Evolutionary conservation across 2,329 filamentous ascomycete genomes (phyloP).

Genomic region (Paracorniculantispora psalliotae): DNA sequence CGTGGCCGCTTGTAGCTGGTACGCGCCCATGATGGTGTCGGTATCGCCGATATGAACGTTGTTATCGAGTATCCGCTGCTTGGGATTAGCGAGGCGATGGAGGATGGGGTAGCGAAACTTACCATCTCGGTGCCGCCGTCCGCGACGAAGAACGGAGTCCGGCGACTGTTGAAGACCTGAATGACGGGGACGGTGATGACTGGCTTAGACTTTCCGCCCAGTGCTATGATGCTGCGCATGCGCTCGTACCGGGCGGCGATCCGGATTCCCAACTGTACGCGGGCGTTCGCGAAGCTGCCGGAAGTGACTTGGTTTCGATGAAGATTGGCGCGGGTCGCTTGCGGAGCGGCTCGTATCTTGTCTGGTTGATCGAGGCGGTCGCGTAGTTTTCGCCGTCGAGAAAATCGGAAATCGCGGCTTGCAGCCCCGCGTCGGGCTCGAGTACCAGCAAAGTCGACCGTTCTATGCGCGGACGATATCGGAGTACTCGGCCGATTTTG

Average conservation of each 20-base stretch:
- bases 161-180: constrained; percentile 12
- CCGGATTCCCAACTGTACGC: constrained; percentile 12
- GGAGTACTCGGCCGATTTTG: not conserved
- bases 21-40: constrained; percentile 3
- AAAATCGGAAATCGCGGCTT: not conserved
- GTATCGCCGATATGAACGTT: constrained; percentile 11
- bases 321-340: constrained; percentile 12
- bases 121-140: constrained; percentile 12
- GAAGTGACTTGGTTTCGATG: constrained; percentile 13
- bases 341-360: constrained; percentile 10
- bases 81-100: not conserved
- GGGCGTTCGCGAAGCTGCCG: constrained; percentile 10
- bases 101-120: constrained; percentile 8
- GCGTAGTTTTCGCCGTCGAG: not conserved
- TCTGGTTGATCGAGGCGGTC: not conserved
- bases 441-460: not conserved
- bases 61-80: constrained; percentile 7
- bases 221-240: constrained; percentile 11
- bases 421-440: not conserved
- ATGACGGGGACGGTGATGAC: constrained; percentile 10
- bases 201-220: not conserved
- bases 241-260: constrained; percentile 16
- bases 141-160: constrained; percentile 14
- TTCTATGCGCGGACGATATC: not conserved
- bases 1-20: not conserved